Evolutionary conservation across 352 stramenopile species (phyloP).

Genomic region (Globisporangium paroecandrum): DNA sequence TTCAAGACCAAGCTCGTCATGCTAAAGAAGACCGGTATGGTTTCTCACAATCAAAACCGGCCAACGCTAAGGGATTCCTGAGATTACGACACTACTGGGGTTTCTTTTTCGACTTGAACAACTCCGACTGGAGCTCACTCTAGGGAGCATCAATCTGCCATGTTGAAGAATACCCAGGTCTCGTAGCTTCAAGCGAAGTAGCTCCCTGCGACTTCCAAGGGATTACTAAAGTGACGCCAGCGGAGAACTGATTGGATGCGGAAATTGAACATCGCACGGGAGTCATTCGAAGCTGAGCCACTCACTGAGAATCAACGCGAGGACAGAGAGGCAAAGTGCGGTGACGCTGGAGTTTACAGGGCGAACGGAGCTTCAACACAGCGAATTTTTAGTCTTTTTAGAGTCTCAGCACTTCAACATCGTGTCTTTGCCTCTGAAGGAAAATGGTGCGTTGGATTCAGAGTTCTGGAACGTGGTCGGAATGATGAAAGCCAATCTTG

Average conservation of each 20-base stretch:
- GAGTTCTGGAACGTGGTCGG: neutral
- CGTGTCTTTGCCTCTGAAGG: neutral
- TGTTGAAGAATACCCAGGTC: neutral
- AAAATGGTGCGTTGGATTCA: neutral
- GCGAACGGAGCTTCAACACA: neutral
- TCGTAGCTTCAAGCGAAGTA: too few relatives aligned
- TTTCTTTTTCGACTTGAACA: neutral
- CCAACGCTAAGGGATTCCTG: neutral
- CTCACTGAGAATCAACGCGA: neutral
- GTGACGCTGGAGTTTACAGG: neutral
- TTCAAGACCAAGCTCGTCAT: too few relatives aligned
- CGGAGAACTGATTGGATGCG: too few relatives aligned
- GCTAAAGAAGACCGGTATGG: neutral
- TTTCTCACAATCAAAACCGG: neutral
- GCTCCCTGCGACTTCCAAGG: too few relatives aligned
- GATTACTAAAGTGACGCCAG: too few relatives aligned
- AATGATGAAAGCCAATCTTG: neutral
- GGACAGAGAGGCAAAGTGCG: neutral
- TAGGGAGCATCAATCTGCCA: neutral
- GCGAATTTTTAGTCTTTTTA: neutral
- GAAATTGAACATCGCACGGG: neutral
- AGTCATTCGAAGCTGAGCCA: neutral
- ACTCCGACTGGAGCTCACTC: neutral
- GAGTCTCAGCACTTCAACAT: neutral
- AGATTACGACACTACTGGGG: neutral